Conservation (phyloP, 345 rosid species). For the Eucalyptus tenuipes region DNA sequence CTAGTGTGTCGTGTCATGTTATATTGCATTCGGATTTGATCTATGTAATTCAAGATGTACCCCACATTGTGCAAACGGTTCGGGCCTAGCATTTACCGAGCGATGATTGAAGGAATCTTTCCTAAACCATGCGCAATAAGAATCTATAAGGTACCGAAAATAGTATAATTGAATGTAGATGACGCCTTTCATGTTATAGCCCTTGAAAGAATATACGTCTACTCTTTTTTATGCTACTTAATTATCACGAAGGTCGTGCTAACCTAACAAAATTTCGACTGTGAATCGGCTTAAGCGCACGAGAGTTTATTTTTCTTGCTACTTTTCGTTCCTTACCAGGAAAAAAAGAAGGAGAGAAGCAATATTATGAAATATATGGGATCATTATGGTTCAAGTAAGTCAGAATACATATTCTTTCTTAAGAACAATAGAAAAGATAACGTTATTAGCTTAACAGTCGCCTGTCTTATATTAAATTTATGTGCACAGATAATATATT, state of each 20-base stretch:
- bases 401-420: not conserved
- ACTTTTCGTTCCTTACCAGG: not conserved
- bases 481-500: not conserved
- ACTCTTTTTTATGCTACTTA: not conserved
- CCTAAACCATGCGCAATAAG: not conserved
- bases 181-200: not conserved
- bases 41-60: not conserved
- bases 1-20: not conserved
- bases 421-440: not conserved
- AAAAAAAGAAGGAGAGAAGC: not conserved
- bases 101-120: not conserved
- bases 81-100: not conserved
- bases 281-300: not conserved
- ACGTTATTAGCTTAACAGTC: not conserved
- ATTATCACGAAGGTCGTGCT: not conserved
- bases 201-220: not conserved
- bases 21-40: not conserved
- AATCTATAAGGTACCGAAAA: not conserved
- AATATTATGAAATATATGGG: not conserved
- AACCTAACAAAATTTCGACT: not conserved
- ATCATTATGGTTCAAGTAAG: not conserved
- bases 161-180: not conserved
- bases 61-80: not conserved
- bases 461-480: not conserved
- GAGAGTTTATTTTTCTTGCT: not conserved